These are phyloP conservation scores for Termitomyces sp. DNA, from an alignment of 768 basidiomycete species.

Conservation along the genomic window DNA sequence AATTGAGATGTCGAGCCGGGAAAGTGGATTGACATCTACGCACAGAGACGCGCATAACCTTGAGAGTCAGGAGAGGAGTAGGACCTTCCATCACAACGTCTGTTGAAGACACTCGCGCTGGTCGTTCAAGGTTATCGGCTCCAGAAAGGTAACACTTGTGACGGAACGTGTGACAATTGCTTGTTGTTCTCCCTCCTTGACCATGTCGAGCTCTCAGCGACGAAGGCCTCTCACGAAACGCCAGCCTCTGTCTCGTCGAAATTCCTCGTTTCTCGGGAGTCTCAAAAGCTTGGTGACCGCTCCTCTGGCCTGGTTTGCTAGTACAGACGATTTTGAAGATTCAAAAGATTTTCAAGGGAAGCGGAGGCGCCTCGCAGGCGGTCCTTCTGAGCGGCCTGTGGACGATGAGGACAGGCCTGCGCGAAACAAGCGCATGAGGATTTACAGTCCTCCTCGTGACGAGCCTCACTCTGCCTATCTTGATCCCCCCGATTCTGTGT, in stretches of 20 bases:
- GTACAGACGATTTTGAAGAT: conserved; percentile 43
- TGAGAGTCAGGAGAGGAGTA: conserved; percentile 67
- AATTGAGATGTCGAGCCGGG: conserved; percentile 4
- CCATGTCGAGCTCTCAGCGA: conserved; percentile 22
- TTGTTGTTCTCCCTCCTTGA: conserved; percentile 25
- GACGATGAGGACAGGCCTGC: conserved; percentile 27
- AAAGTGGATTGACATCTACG: conserved; percentile 25
- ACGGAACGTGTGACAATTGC: conserved; percentile 15
- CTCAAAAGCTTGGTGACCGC: conserved; percentile 65
- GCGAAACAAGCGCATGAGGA: conserved; percentile 47
- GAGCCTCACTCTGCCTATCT: conserved; percentile 35
- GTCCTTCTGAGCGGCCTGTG: conserved; percentile 22
- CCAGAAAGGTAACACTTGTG: conserved; percentile 9
- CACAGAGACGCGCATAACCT: conserved; percentile 87
- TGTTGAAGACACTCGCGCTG: not conserved
- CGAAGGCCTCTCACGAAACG: conserved; percentile 22
- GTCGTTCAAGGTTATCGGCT: not conserved
- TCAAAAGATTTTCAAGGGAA: conserved; percentile 47
- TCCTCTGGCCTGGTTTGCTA: conserved; percentile 52
- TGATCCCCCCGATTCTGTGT: conserved; percentile 47
- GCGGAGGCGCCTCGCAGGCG: conserved; percentile 39
- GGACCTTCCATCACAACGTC: conserved; percentile 42
- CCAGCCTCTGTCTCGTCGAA: conserved; percentile 40
- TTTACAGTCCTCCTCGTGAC: conserved; percentile 41
- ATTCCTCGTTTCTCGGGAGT: conserved; percentile 53